Evolutionary conservation across 2,329 filamentous ascomycete species (phyloP), one percentile per base, ranked within the genome.

Genomic region (Fusarium tuaranense): DNA sequence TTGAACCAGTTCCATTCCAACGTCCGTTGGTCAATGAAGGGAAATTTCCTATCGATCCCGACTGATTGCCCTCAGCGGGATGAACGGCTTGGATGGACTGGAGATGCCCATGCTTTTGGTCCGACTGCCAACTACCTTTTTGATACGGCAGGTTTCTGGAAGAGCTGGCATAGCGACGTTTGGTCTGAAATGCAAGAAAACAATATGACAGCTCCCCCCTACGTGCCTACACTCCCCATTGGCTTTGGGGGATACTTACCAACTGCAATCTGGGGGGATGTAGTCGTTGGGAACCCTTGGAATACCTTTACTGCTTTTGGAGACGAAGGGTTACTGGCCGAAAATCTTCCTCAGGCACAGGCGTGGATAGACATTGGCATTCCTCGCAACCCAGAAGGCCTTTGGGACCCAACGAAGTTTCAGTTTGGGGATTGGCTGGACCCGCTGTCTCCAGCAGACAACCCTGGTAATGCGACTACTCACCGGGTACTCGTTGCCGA

Each of bases 1-100:
- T 71, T 92, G 30, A 91, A 90, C 72, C 81, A 86, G 55, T 84
- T 92, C 6, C 86, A 91, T 71, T 64, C 83, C 1, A 92, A 92
- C 64, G 83, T 88, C 0, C 72, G 81, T 20, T 91, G 89, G 89
- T 85, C 84, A 13, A 89, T 90, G 86, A 84, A 85, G 32, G 88
- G 88, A 4, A 91, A 91, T 74, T 91, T 91, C 74, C 73, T 90
- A 9, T 85, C 84, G 3, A 80, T 91, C 1, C 88, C 88, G 0
- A 91, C 88, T 16, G 44, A 48, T 14, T 48, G 44, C 2, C 44
- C 44, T 7, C 44, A 48, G 7, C 44, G 44, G 14, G 0, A 90
- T 65, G 88, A 90, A 77, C 82, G 88, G 0, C 77, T 89, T 8
- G 86, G 87, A 22, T 88, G 88, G 89, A 87, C 85, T 1, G 86